Conservation (phyloP, 2,329 filamentous ascomycete species). For the Scedosporium dehoogii region DNA sequence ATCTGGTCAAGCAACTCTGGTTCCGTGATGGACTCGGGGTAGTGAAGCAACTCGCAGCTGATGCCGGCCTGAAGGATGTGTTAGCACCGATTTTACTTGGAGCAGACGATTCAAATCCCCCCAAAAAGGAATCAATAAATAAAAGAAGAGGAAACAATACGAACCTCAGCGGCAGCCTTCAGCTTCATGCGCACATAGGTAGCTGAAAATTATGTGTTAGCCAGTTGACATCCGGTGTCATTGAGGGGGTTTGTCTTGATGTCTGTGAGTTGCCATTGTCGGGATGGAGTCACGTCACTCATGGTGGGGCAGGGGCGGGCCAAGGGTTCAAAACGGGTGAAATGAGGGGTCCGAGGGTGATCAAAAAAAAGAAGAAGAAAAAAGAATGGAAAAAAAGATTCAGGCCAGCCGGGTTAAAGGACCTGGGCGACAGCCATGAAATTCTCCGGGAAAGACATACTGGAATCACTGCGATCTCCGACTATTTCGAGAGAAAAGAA, state of each 20-base stretch:
- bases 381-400: background rate
- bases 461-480: conserved; percentile 84
- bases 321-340: background rate
- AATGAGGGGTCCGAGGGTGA: background rate
- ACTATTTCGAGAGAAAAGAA: conserved; percentile 40
- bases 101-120: background rate
- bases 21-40: conserved; percentile 72
- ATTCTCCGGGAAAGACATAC: conserved; percentile 36
- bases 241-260: no score
- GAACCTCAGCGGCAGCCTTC: conserved; percentile 86
- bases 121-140: background rate
- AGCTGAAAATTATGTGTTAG: conserved; percentile 40
- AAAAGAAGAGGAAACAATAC: conserved; percentile 11
- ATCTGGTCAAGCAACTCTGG: conserved; percentile 79
- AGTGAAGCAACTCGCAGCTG: conserved; percentile 74
- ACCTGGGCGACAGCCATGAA: background rate
- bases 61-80: conserved; percentile 64
- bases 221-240: background rate
- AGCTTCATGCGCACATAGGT: conserved; percentile 99
- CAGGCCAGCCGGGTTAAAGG: background rate
- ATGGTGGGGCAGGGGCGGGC: conserved; percentile 10
- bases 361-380: background rate
- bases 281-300: background rate
- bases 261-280: background rate
- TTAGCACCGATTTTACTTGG: no score